These are phyloP conservation scores for Silene latifolia DNA, from an alignment of 148 eudicot genomes.

Conservation along the genomic window DNA sequence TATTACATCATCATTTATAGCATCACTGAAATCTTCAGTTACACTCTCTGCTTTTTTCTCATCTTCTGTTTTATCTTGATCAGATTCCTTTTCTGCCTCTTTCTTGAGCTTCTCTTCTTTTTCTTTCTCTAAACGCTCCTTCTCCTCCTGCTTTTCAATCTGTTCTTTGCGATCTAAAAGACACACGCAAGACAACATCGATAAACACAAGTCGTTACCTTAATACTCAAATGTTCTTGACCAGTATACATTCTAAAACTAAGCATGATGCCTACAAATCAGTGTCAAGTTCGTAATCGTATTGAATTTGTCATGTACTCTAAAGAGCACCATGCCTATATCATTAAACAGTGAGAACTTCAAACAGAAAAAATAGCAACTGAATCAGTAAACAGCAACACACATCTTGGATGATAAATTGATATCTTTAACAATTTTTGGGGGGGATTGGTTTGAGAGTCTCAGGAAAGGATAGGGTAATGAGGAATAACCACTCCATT, in stretches of 20 bases:
- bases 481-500: too few relatives aligned
- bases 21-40: constrained; percentile 32
- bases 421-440: neutral
- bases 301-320: neutral
- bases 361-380: neutral
- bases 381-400: neutral
- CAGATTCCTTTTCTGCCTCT: constrained; percentile 45
- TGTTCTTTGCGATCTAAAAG: constrained; percentile 68
- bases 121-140: constrained; percentile 72
- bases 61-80: constrained; percentile 29
- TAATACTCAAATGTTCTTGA: neutral
- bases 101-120: constrained; percentile 67
- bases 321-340: neutral
- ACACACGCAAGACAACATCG: neutral
- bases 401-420: too few relatives aligned
- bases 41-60: constrained; percentile 32
- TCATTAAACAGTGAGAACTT: neutral
- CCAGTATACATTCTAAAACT: neutral
- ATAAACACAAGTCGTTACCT: neutral
- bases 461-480: too few relatives aligned
- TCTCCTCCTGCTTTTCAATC: constrained; percentile 89
- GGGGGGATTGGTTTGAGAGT: too few relatives aligned
- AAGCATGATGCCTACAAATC: constrained; percentile 3
- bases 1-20: constrained; percentile 35
- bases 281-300: neutral